phyloP scores from a whole-genome alignment of 768 basidiomycete species.

The Candolleomyces efflorescens region DNA sequence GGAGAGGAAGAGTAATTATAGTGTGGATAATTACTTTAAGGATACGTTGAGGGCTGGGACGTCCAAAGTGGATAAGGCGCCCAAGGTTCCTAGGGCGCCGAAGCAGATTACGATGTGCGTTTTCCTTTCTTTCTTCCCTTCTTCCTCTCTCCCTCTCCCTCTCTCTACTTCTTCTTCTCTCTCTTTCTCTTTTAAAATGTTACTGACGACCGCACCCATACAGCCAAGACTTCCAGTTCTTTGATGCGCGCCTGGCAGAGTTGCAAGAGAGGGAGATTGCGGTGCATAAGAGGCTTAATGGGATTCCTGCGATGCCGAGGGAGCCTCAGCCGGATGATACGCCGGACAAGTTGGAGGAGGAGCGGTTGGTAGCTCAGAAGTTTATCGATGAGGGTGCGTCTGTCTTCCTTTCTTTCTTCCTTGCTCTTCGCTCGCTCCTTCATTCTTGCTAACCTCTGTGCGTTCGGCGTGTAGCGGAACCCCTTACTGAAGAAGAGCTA shows the following conservation, averaged over 20 bases:
- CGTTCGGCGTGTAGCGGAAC: constrained; percentile 55
- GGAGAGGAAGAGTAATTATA: constrained; percentile 91
- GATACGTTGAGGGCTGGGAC: constrained; percentile 81
- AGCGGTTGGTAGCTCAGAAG: constrained; percentile 74
- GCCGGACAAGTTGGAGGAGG: constrained; percentile 80
- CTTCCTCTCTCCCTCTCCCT: not conserved
- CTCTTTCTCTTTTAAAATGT: not conserved
- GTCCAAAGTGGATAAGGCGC: constrained; percentile 74
- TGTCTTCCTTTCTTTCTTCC: not conserved
- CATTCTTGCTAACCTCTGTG: not conserved
- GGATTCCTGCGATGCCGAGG: constrained; percentile 57
- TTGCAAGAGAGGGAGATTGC: constrained; percentile 86
- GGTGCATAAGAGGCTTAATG: constrained; percentile 72
- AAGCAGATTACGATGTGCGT: constrained; percentile 83
- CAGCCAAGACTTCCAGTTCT: constrained; percentile 97
- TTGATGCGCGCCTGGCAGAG: constrained; percentile 71
- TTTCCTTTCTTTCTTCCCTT: not conserved
- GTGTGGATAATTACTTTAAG: constrained; percentile 94
- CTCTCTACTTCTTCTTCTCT: not conserved
- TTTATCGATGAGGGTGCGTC: constrained; percentile 82
- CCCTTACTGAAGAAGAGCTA: constrained; percentile 84
- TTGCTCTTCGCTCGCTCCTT: not conserved
- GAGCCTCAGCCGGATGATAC: constrained; percentile 73
- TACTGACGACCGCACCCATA: not conserved
- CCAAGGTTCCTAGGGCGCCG: constrained; percentile 80